Conservation (phyloP, 2,329 filamentous ascomycete genomes). For the Fusarium virguliforme region DNA sequence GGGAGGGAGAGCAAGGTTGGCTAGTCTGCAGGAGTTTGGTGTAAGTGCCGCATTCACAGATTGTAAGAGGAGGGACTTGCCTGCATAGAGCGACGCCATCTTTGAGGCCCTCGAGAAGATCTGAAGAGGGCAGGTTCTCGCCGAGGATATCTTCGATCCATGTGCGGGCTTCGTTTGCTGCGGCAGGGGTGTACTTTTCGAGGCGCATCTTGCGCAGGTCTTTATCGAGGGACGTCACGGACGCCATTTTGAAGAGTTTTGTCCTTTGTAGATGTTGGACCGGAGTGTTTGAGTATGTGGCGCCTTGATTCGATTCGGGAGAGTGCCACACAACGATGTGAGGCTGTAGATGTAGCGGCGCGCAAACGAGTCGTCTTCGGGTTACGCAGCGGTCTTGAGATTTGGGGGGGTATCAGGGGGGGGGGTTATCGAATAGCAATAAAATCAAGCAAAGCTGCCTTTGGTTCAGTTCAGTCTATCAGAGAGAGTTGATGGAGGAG, state of each 20-base stretch:
- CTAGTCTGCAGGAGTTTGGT: constrained; percentile 71
- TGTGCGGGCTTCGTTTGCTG: constrained; percentile 84
- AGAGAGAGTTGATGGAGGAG: constrained; percentile 19
- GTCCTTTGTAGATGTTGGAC: not conserved
- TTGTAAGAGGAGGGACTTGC: constrained; percentile 65
- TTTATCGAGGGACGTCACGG: constrained; percentile 92
- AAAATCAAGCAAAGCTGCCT: constrained; percentile 21
- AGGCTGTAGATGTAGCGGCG: constrained; percentile 13
- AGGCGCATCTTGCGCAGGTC: constrained; percentile 95
- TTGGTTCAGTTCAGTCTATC: constrained; percentile 4
- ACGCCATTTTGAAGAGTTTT: constrained; percentile 77
- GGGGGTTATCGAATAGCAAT: constrained; percentile 38
- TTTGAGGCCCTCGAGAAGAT: constrained; percentile 88
- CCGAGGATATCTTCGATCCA: constrained; percentile 91
- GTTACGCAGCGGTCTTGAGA: constrained; percentile 16
- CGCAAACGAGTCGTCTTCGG: constrained; percentile 17
- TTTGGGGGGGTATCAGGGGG: not conserved
- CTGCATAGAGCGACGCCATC: constrained; percentile 95
- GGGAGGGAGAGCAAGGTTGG: constrained; percentile 83
- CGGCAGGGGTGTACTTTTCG: constrained; percentile 92
- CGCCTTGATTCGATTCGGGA: not conserved
- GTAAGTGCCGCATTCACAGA: constrained; percentile 40
- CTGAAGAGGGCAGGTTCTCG: constrained; percentile 78
- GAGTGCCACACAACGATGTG: constrained; percentile 12
- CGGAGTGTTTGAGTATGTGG: not conserved